Evolutionary conservation across 2,329 filamentous ascomycete species (phyloP), one percentile per base, ranked within the genome.

Genomic region (Calonectria honghensis): DNA sequence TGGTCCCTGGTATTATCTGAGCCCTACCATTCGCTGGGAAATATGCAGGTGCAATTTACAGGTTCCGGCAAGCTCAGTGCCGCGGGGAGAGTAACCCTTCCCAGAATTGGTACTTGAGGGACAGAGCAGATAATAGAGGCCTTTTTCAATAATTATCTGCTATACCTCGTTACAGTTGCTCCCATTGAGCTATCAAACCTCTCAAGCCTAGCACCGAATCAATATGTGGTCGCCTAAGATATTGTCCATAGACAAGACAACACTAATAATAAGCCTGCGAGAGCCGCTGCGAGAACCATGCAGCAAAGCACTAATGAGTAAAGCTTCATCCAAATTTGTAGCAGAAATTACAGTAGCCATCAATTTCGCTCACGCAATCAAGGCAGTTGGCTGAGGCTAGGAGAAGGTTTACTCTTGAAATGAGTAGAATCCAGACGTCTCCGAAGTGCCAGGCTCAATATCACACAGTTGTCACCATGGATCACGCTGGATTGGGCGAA

Each of bases 21-120:
- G 45, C 20, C 45, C 45, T 48, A 24, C 45, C 45, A 48, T 48
- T 48, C 45, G 45, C 45, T 48, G n/a, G 10, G 45, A 20, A 48
- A 48, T 48, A 48, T 48, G 45, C n/a, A 48, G 45, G 45, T 48
- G 45, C 45, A 48, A 48, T 48, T 48, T 48, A 24, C n/a, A 48
- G n/a, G 4, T 24, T 24, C 45, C 45, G 45, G 10, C 20, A 24
- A 13, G 45, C n/a, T 24, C 45, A 48, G 2, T 48, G n/a, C 9
- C 24, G 45, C 13, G 45, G 45, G n/a, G 45, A 24, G 11, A 13
- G n/a, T 48, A 10, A n/a, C 20, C 45, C 9, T 48, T 48, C 20
- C 13, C 11, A 10, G 45, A 24, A 48, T 48, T 48, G 45, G n/a
- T 11, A 24, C 7, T 13, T 24, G 45, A n/a, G 45, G 45, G 45